A percentile compares a stretch with the other conserved stretches of the same genome.
phyloP scores from a whole-genome alignment of 2,329 filamentous ascomycete species.

The Aspergillus transmontanensis region DNA sequence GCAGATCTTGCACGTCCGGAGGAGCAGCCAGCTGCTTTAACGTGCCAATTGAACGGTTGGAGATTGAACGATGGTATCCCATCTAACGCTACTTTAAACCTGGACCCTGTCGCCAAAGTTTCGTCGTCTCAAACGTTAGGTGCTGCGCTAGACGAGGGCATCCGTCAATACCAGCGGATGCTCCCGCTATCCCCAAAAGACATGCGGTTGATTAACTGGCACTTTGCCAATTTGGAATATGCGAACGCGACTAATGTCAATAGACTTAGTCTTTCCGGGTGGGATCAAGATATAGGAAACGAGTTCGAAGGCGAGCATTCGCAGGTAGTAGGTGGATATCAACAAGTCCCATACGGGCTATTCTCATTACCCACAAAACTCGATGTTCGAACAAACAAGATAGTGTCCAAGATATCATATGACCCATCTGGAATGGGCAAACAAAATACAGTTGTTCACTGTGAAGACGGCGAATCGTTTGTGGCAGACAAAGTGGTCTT shows the following conservation, averaged over 20 bases:
- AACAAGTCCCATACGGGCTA: conserved; percentile 85
- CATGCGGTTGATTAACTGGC: conserved; percentile 92
- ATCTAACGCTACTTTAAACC: conserved; percentile 68
- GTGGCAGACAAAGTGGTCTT: conserved; percentile 90
- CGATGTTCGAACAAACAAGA: conserved; percentile 72
- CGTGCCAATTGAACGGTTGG: conserved; percentile 84
- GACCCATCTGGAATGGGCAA: conserved; percentile 42
- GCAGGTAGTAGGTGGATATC: conserved; percentile 91
- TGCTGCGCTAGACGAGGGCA: conserved; percentile 88
- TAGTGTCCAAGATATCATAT: conserved; percentile 74
- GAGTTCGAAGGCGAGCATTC: conserved; percentile 96
- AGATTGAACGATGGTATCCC: conserved; percentile 65
- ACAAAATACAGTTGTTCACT: conserved; percentile 66
- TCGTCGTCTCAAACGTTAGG: conserved; percentile 74
- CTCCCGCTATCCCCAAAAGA: conserved; percentile 84
- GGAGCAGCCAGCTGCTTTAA: conserved; percentile 72
- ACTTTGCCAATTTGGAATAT: conserved; percentile 96
- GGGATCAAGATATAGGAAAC: conserved; percentile 97
- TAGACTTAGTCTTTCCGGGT: conserved; percentile 82
- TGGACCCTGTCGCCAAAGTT: conserved; percentile 66
- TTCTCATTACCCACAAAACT: conserved; percentile 75
- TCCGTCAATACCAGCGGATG: conserved; percentile 81
- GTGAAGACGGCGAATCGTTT: conserved; percentile 73
- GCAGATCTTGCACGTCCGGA: conserved; percentile 67
- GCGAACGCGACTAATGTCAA: conserved; percentile 90